These are phyloP conservation scores for Talaromyces sp. DNA, from an alignment of 2,329 filamentous ascomycete genomes.

Conservation along the genomic window DNA sequence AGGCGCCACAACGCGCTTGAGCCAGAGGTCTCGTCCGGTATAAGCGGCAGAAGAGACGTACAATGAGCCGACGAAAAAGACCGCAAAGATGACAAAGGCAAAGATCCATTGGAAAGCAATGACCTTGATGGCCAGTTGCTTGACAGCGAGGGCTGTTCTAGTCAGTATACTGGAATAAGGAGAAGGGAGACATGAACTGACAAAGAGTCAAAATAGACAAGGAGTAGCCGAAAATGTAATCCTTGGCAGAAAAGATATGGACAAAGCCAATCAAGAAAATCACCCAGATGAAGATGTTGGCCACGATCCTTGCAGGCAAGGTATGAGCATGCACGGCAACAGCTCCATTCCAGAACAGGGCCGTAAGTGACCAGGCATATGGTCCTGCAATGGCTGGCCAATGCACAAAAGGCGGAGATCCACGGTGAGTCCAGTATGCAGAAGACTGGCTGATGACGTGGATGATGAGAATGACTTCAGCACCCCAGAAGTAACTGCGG, in stretches of 20 bases:
- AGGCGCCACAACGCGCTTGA: slow-evolving; percentile 33
- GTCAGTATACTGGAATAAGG: not conserved
- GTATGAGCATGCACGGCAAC: slow-evolving; percentile 70
- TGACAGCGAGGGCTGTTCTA: slow-evolving; percentile 62
- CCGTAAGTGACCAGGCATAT: slow-evolving; percentile 81
- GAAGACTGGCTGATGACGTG: slow-evolving; percentile 79
- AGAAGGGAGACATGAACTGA: slow-evolving; percentile 37
- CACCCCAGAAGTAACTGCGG: slow-evolving; percentile 69
- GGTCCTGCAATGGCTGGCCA: slow-evolving; percentile 72
- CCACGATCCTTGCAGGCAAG: slow-evolving; percentile 72
- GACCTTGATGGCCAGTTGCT: slow-evolving; percentile 70
- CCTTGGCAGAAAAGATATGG: slow-evolving; percentile 73
- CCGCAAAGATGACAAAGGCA: slow-evolving; percentile 75
- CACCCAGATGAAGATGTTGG: slow-evolving; percentile 85
- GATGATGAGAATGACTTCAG: slow-evolving; percentile 71
- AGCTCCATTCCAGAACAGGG: slow-evolving; percentile 86
- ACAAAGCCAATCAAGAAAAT: slow-evolving; percentile 73
- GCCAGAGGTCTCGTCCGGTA: slow-evolving; percentile 36
- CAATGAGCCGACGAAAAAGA: slow-evolving; percentile 69
- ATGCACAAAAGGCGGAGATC: slow-evolving; percentile 72
- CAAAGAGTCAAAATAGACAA: slow-evolving; percentile 71
- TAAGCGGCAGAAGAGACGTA: slow-evolving; percentile 39
- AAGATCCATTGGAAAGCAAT: slow-evolving; percentile 92
- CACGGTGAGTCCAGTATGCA: slow-evolving; percentile 77
- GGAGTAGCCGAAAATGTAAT: slow-evolving; percentile 74